Base-by-base conservation (phyloP, 1,139 yeast genomes). In the Geotrichum fermentans region DNA sequence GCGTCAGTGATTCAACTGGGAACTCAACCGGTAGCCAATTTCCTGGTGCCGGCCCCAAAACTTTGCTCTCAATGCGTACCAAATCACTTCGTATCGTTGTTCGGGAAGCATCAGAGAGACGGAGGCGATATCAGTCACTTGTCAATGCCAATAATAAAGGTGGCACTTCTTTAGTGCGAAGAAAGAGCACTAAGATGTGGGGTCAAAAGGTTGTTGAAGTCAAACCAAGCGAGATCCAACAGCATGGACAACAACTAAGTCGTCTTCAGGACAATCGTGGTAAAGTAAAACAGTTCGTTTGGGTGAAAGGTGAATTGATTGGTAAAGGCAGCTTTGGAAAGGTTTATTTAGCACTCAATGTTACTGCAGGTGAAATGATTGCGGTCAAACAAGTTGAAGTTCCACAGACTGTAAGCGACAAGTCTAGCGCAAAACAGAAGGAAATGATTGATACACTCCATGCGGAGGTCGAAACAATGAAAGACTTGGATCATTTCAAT, bases 251-350 rank as follows among this genome's bases (percentile, higher is more conserved):
- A 1, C 78, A 51, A 32, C 52, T 81, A 11, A 78, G 82, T 55
- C 79, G 79, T 47, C 64, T 83, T 46, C 71, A 85, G 17, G 83
- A 77, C 58, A 79, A 77, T 51, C 75, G 73, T 49, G 94, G 92
- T 10, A 78, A 79, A 42, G 79, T 79, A 59, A 84, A 83, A 59
- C 95, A 88, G 66, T 89, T 90, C 72, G 94, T 92, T 0, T 94
- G 99, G 99, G 86, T 94, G 47, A 89, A 89, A 64, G 99, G 99
- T 73, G 97, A 90, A 61, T 73, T 92, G 55, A 88, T 94, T 52
- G 99, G 99, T 1, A 80, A 90, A 52, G 99, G 99, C 0, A 90
- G 97, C 0, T 94, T 90, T 73, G 99, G 98, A n/a, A 83, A 87
- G 40, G 98, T 94, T 0, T 92, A 78, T 61, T 73, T 94, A 52